Conservation (phyloP, 331 rosid genomes). For the Stylosanthes scabra region DNA sequence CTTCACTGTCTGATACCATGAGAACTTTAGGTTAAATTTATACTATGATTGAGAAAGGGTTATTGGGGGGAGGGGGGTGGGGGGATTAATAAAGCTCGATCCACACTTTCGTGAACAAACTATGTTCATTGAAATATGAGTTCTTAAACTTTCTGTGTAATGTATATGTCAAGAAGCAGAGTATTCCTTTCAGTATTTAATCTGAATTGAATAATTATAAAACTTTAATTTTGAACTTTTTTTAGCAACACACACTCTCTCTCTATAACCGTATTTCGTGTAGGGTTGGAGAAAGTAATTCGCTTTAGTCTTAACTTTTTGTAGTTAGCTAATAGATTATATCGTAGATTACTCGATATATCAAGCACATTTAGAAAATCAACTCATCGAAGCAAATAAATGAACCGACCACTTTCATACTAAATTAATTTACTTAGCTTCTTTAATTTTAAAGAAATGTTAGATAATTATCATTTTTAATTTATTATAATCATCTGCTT, state of each 20-base stretch:
- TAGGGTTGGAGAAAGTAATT: too few species aligned
- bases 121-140: not conserved
- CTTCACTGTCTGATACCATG: not conserved
- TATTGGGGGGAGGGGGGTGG: not conserved
- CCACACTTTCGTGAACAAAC: not conserved
- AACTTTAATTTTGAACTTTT: not conserved
- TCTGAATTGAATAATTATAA: not conserved
- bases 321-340: too few species aligned
- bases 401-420: too few species aligned
- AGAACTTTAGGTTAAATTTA: not conserved
- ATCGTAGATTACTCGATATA: too few species aligned
- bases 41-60: not conserved
- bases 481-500: too few species aligned
- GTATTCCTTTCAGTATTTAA: not conserved
- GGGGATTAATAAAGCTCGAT: not conserved
- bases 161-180: not conserved
- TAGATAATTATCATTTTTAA: too few species aligned
- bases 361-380: too few species aligned
- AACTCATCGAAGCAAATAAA: too few species aligned
- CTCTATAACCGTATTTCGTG: too few species aligned
- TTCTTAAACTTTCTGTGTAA: not conserved
- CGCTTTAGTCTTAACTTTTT: too few species aligned
- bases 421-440: too few species aligned
- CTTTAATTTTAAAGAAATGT: too few species aligned
- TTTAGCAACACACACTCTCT: not conserved